These are phyloP conservation scores for Entomortierella chlamydospora DNA, from an alignment of 192 early-diverging fungal genomes.

Conservation along the genomic window DNA sequence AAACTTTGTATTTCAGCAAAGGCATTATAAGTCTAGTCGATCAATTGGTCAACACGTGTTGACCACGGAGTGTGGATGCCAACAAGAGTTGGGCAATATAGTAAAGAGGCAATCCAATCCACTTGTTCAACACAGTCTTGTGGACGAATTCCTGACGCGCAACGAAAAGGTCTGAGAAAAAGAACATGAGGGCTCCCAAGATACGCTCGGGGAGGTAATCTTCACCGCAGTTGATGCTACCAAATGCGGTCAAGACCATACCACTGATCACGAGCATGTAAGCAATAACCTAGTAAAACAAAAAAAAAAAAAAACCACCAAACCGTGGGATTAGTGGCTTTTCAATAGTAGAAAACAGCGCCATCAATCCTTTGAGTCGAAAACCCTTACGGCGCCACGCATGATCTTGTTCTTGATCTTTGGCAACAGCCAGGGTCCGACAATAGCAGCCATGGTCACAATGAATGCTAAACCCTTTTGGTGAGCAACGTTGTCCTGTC, in stretches of 20 bases:
- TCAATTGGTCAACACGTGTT: conserved; percentile 8
- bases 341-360: not conserved
- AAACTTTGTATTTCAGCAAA: too few relatives aligned
- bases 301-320: not conserved
- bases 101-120: conserved; percentile 51
- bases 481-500: conserved; percentile 20
- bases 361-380: too few relatives aligned
- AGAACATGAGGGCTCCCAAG: conserved; percentile 46
- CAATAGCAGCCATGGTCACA: conserved; percentile 29
- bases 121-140: conserved; percentile 43
- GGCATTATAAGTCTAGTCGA: too few relatives aligned
- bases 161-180: conserved; percentile 44
- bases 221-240: conserved; percentile 27
- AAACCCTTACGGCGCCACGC: conserved; percentile 40
- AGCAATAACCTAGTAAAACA: conserved; percentile 15
- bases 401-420: conserved; percentile 52
- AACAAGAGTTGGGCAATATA: conserved; percentile 41
- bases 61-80: conserved; percentile 39
- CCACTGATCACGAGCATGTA: conserved; percentile 49
- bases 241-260: conserved; percentile 41
- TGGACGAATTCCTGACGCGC: conserved; percentile 44
- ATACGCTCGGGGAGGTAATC: conserved; percentile 32
- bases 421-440: conserved; percentile 48
- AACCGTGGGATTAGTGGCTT: not conserved
- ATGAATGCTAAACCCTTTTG: conserved; percentile 28